These are phyloP conservation scores for Bruguiera sexangula DNA, from an alignment of 345 rosid genomes.

Conservation along the genomic window DNA sequence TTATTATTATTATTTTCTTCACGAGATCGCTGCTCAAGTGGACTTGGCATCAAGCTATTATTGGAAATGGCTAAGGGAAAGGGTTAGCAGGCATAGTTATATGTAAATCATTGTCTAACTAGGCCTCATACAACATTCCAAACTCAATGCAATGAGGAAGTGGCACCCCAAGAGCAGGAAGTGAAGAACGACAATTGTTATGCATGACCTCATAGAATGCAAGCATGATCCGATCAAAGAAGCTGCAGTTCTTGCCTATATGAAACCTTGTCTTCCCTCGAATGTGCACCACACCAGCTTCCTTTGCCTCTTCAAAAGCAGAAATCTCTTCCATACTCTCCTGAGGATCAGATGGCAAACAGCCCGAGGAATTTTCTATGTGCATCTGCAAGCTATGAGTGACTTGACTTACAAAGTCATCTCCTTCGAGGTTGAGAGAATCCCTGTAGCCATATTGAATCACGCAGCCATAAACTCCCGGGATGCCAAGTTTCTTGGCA, in stretches of 20 bases:
- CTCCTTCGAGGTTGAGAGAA: slow-evolving; percentile 48
- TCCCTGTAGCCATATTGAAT: slow-evolving; percentile 71
- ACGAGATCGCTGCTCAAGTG: too few relatives aligned
- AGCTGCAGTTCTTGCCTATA: slow-evolving; percentile 36
- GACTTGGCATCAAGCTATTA: too few relatives aligned
- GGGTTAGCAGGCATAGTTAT: too few relatives aligned
- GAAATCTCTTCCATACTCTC: slow-evolving; percentile 39
- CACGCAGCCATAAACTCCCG: slow-evolving; percentile 53
- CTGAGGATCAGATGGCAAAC: slow-evolving; percentile 5
- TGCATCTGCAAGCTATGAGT: slow-evolving; percentile 35
- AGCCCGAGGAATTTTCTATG: slow-evolving; percentile 20
- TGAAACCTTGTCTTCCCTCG: slow-evolving; percentile 66
- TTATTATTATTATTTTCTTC: too few relatives aligned
- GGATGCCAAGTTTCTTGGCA: slow-evolving; percentile 34
- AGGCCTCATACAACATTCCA: slow-evolving; percentile 66
- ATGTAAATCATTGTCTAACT: slow-evolving; percentile 9
- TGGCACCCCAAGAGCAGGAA: slow-evolving; percentile 56
- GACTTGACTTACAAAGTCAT: slow-evolving; percentile 46
- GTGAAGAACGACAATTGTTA: slow-evolving; percentile 56
- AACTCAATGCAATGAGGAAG: slow-evolving; percentile 50
- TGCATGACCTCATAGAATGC: slow-evolving; percentile 60
- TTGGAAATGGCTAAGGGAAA: too few relatives aligned
- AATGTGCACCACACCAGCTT: slow-evolving; percentile 47
- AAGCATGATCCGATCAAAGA: slow-evolving; percentile 54
- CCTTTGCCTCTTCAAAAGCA: slow-evolving; percentile 38